Base-by-base conservation (phyloP, 306 rosid species). In the Rosa rugosa region DNA sequence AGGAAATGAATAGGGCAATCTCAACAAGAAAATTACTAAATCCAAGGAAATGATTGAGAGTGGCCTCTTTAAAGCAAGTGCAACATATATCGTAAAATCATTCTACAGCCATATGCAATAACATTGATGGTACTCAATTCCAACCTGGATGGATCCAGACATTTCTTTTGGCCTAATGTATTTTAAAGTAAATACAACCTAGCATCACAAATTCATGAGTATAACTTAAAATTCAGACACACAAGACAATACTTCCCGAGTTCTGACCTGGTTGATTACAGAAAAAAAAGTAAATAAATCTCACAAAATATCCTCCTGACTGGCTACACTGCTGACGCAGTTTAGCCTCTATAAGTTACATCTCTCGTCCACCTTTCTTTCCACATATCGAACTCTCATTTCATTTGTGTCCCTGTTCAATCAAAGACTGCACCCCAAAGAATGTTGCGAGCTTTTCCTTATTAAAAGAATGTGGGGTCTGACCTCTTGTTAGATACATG, bases 341-440 rank as follows among this genome's bases (percentile, higher is more conserved):
- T 77, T 67, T 38, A 50, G 56, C 53, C 81, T 45, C 83, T 89
- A 60, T 81, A 78, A 79, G 78, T 87, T 84, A 75, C 83, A 88
- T 72, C 66, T 84, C 63, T 71, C 83, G 23, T 77, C 75, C 71
- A 16, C 89, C 89, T 80, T 78, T 82, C 90, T 70, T 89, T 76
- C 91, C 82, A 78, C 71, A 64, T 75, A 80, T 79, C 78, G 71
- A 80, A 79, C 86, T 59, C 85, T 57, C 78, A 73, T 75, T 87
- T 59, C 69, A 71, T 76, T 63, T 46, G 56, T 77, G 76, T 69
- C 81, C 73, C 86, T 89, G 81, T 87, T 89, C 81, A 79, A 80
- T 79, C 85, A 82, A 83, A 46, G 83, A 75, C 88, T 56, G 76
- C 81, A 78, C 86, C 91, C 79, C 83, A 85, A 85, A 88, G 86